Base-by-base conservation (phyloP, 352 stramenopile species). In the Phytophthora agathidicida region DNA sequence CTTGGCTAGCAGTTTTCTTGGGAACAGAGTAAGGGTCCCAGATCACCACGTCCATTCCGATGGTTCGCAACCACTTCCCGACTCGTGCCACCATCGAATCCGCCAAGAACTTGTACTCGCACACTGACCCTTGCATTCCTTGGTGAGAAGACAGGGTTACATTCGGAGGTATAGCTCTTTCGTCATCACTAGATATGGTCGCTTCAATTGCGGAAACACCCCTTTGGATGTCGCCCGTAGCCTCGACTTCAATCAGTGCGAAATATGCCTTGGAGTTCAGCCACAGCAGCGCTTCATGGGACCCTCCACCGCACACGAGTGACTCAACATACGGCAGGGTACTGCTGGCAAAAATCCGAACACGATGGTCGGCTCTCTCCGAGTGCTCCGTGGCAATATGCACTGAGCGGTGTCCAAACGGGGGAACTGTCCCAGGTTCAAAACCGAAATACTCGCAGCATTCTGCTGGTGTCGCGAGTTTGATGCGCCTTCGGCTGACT, bases 81-180 rank as follows among this genome's bases (percentile, higher is more conserved):
- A 93, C 75, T 13, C 83, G 78, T 7, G 64, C 79, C 7, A 90
- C 66, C 84, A 93, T 93, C 14, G 80, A 85, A 52, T 93, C 84
- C 0, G 82, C 84, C 0, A 93, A 53, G 42, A 93, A 93, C 24
- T 83, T 86, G 63, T 80, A 77, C 48, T 80, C 68, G 6, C 52
- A 47, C 53, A 51, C 42, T 17, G 26, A 5, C 9, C 43, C 44
- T 3, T 22, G 10, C 7, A 39, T 53, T 2, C 38, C 30, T 23
- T 54, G 24, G 11, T 14, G 22, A 43, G 8, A 19, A 38, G 6
- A 37, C 30, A 16, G 16, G 14, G 7, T 39, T 17, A n/a, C 13
- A 37, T 23, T 48, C 16, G 33, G 7, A 37, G 13, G 9, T 14
- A 13, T 24, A 19, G 9, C 19, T 13, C 24, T n/a, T 37, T 43